Conservation (phyloP, 2,329 filamentous ascomycete genomes). For the Aspergillus vadensis region DNA sequence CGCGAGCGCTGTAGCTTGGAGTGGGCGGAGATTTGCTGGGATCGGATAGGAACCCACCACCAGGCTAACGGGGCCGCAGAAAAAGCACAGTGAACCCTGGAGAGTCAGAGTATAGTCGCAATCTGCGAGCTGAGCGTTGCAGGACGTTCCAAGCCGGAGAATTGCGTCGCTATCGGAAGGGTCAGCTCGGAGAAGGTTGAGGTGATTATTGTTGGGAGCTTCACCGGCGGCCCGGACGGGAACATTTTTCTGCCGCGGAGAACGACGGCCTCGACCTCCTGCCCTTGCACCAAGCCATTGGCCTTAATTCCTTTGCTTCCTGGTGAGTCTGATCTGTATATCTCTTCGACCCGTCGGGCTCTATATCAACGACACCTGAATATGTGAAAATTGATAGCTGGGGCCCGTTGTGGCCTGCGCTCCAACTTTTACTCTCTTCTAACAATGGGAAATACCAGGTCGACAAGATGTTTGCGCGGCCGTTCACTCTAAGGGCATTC, state of each 20-base stretch:
- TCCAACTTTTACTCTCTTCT: neutral
- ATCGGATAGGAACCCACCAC: slow-evolving; percentile 32
- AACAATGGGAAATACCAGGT: neutral
- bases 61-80: slow-evolving; percentile 22
- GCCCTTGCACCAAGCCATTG: slow-evolving; percentile 9
- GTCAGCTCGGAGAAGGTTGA: slow-evolving; percentile 33
- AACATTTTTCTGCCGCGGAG: slow-evolving; percentile 45
- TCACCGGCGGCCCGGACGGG: slow-evolving; percentile 43
- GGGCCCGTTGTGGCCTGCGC: neutral
- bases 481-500: slow-evolving; percentile 31
- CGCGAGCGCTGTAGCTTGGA: slow-evolving; percentile 11
- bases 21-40: slow-evolving; percentile 21
- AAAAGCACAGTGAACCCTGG: slow-evolving; percentile 15
- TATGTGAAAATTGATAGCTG: neutral
- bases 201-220: slow-evolving; percentile 37
- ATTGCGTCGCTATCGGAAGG: slow-evolving; percentile 18
- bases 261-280: slow-evolving; percentile 23
- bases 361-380: neutral
- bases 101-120: slow-evolving; percentile 13
- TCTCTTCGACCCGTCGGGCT: neutral
- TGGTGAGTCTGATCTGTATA: slow-evolving; percentile 5
- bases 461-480: slow-evolving; percentile 34
- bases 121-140: slow-evolving; percentile 12
- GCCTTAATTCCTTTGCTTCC: neutral
- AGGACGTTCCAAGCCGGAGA: slow-evolving; percentile 21